phyloP scores from a whole-genome alignment of 2,329 filamentous ascomycete species.

The Sporothrix brasiliensis region DNA sequence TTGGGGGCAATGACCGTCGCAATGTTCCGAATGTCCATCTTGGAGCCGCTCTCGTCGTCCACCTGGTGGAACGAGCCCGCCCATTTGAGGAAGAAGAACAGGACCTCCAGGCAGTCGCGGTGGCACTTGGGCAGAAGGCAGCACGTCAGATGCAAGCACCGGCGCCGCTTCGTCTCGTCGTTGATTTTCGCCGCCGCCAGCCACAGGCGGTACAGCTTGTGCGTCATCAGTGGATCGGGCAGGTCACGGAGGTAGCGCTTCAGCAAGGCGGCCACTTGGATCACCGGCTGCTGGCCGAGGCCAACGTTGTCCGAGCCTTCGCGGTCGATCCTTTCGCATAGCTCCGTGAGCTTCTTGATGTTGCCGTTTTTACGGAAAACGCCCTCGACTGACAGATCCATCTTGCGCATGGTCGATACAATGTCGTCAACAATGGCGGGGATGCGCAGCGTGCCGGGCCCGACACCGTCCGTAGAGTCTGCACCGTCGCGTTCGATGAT shows the following conservation, averaged over 20 bases:
- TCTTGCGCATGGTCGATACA: slow-evolving; percentile 92
- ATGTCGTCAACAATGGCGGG: slow-evolving; percentile 95
- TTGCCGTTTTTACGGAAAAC: slow-evolving; percentile 99
- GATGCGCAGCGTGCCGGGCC: slow-evolving; percentile 84
- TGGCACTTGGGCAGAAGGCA: slow-evolving; percentile 91
- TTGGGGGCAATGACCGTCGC: slow-evolving; percentile 97
- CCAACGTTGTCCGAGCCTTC: slow-evolving; percentile 84
- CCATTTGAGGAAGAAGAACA: slow-evolving; percentile 97
- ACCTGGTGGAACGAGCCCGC: slow-evolving; percentile 95
- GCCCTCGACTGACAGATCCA: slow-evolving; percentile 98
- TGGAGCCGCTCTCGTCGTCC: slow-evolving; percentile 94
- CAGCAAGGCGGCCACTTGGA: slow-evolving; percentile 88
- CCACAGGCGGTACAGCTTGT: slow-evolving; percentile 91
- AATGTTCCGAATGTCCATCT: slow-evolving; percentile 98
- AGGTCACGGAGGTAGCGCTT: slow-evolving; percentile 95
- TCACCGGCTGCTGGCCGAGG: slow-evolving; percentile 83
- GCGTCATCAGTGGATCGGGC: slow-evolving; percentile 89
- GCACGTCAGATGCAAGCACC: slow-evolving; percentile 86
- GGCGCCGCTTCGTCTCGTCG: slow-evolving; percentile 78
- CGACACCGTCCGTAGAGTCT: slow-evolving; percentile 96
- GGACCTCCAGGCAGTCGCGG: slow-evolving; percentile 88
- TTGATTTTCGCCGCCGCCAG: slow-evolving; percentile 85
- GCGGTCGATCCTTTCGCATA: slow-evolving; percentile 82
- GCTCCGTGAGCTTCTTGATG: slow-evolving; percentile 87
- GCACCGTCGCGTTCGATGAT: slow-evolving; percentile 92